Evolutionary conservation across 768 basidiomycete species (phyloP), one percentile per base, ranked within the genome.

Genomic region (Tylopilus balloui): DNA sequence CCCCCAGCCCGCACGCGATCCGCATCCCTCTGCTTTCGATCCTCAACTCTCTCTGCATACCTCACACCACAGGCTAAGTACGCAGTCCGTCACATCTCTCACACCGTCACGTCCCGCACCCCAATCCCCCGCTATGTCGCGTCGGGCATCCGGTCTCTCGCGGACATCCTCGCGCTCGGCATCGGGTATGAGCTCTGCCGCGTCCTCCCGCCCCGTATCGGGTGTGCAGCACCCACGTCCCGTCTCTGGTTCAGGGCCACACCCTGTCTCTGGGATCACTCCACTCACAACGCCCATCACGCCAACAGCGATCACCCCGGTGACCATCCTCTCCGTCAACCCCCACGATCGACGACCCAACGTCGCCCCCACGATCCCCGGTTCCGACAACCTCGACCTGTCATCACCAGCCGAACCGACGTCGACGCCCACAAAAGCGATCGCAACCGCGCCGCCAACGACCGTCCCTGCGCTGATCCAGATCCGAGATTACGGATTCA

Each of bases 71-170:
- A 55, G 62, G 6, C 48, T 64, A 12, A 64, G 64, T 50, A 50
- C 53, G 0, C 62, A 59, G 15, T 66, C 64, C 7, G 46, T 53
- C 11, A 62, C 40, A 38, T 71, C 65, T 42, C 76, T 71, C 52
- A 71, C 70, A 1, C 74, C 76, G 12, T 74, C 74, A 1, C 78
- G 83, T 5, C 81, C 80, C 28, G 83, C 83, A 0, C 83, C 83
- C 0, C 78, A 78, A 4, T 83, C 80, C 2, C 83, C 82, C 14
- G 78, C 72, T 0, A 48, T 72, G 5, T 80, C 79, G 0, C 74
- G 79, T 29, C 51, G 69, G 49, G 45, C 66, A 41, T 75, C 76
- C 11, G 59, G 61, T 10, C 39, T 63, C 7, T 66, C 65, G 4
- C 64, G 65, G 12, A 9, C 54, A 0, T 62, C 66, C 7, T 68